Evolutionary conservation across 371 early-diverging fungal genomes (phyloP).

Genomic region (Mortierella sp.): DNA sequence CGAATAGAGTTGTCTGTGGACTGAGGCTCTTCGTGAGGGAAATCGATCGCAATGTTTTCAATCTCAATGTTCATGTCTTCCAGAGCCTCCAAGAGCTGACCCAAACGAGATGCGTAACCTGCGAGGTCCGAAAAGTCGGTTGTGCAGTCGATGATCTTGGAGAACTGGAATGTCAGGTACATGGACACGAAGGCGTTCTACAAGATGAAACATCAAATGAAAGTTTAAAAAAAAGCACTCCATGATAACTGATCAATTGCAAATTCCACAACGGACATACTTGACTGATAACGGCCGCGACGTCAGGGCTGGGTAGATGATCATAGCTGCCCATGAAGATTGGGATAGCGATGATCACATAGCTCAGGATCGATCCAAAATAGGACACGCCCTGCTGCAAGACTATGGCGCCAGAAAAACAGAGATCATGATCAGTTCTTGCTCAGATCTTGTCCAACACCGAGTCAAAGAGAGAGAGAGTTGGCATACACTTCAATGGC

Average conservation of each 20-base stretch:
- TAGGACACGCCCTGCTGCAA: conserved; percentile 79
- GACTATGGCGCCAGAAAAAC: conserved; percentile 41
- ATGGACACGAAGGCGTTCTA: conserved; percentile 81
- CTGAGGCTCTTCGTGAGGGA: conserved; percentile 45
- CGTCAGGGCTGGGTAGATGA: conserved; percentile 67
- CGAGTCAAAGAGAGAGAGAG: too few relatives aligned
- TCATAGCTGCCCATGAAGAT: conserved; percentile 83
- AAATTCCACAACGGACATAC: conserved; percentile 45
- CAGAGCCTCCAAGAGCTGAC: conserved; percentile 80
- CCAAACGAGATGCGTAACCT: conserved; percentile 88
- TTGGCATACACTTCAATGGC: conserved; percentile 69
- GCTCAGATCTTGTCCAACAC: too few relatives aligned
- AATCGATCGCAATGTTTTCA: conserved; percentile 58
- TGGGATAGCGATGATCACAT: conserved; percentile 85
- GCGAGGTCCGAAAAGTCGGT: conserved; percentile 77
- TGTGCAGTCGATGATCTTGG: conserved; percentile 78
- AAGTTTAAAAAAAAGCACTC: too few relatives aligned
- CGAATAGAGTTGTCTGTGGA: conserved; percentile 40
- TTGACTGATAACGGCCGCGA: conserved; percentile 81
- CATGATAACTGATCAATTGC: too few relatives aligned
- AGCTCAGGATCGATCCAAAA: conserved; percentile 84
- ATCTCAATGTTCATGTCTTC: conserved; percentile 61
- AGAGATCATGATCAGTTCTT: too few relatives aligned
- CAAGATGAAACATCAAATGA: too few relatives aligned
- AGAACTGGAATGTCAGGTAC: conserved; percentile 79